These are phyloP conservation scores for Zalerion maritima DNA, from an alignment of 495 filamentous ascomycete species.

Conservation along the genomic window DNA sequence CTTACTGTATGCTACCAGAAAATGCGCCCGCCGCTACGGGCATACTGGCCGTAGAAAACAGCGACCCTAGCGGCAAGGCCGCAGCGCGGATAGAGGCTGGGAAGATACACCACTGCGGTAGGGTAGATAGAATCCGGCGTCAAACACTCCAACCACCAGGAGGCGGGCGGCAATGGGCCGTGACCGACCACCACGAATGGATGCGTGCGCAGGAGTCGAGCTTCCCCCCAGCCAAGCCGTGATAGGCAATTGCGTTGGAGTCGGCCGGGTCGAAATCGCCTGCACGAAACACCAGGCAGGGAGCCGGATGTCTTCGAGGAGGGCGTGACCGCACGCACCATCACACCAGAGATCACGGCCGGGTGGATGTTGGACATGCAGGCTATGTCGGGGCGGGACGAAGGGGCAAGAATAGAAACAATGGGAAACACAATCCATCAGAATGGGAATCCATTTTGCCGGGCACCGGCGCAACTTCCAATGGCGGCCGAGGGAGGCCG, in stretches of 20 bases:
- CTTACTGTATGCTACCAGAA: constrained; percentile 26
- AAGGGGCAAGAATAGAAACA: constrained; percentile 1
- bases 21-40: constrained; percentile 43
- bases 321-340: too few species aligned
- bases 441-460: constrained; percentile 36
- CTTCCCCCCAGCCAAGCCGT: constrained; percentile 34
- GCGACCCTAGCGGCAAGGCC: constrained; percentile 38
- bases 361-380: too few species aligned
- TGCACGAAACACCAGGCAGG: too few species aligned
- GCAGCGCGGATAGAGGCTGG: constrained; percentile 38
- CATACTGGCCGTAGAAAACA: constrained; percentile 42
- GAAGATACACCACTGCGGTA: constrained; percentile 36
- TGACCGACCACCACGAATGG: constrained; percentile 21
- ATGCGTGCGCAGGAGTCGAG: constrained; percentile 31
- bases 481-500: constrained; percentile 41
- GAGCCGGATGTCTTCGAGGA: too few species aligned
- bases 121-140: constrained; percentile 43
- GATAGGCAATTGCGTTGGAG: constrained; percentile 3
- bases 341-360: too few species aligned
- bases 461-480: constrained; percentile 36
- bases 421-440: constrained; percentile 26
- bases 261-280: too few species aligned
- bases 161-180: constrained; percentile 12
- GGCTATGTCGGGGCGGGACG: too few species aligned
- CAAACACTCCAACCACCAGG: constrained; percentile 11